Evolutionary conservation across 1,139 yeast species (phyloP).

Genomic region (Nakaseomyces kungkrabaensis): DNA sequence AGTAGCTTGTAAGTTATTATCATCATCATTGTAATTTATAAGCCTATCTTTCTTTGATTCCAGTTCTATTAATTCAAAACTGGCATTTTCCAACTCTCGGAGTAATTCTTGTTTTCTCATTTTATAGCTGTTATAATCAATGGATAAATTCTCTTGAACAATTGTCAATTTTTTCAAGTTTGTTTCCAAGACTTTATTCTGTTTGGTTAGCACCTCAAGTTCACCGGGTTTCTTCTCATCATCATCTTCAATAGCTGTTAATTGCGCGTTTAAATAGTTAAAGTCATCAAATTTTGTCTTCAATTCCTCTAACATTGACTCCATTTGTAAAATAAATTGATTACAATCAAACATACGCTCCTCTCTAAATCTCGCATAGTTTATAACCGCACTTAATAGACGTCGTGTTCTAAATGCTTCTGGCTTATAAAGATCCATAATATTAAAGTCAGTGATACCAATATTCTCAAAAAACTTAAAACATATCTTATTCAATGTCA

Average conservation of each 20-base stretch:
- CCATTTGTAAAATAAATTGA: conserved; percentile 47
- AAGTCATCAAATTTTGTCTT: conserved; percentile 34
- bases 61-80: conserved; percentile 39
- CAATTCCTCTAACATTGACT: conserved; percentile 37
- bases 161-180: conserved; percentile 55
- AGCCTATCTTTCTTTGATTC: conserved; percentile 52
- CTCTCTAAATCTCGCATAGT: conserved; percentile 77
- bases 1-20: conserved; percentile 38
- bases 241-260: conserved; percentile 36
- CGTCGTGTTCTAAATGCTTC: conserved; percentile 56
- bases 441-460: conserved; percentile 68
- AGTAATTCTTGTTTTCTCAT: conserved; percentile 49
- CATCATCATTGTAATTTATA: conserved; percentile 50
- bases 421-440: conserved; percentile 62
- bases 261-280: conserved; percentile 25
- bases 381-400: conserved; percentile 71
- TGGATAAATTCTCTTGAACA: conserved; percentile 52
- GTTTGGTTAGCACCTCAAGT: conserved; percentile 41
- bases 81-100: conserved; percentile 34
- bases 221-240: conserved; percentile 26
- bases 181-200: conserved; percentile 50
- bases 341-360: conserved; percentile 65
- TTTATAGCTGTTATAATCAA: conserved; percentile 61
- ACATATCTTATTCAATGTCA: conserved; percentile 51
- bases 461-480: conserved; percentile 56